Evolutionary conservation across 331 rosid genomes (phyloP), one percentile per base, ranked within the genome.

Genomic region (Pyrus hybrid): DNA sequence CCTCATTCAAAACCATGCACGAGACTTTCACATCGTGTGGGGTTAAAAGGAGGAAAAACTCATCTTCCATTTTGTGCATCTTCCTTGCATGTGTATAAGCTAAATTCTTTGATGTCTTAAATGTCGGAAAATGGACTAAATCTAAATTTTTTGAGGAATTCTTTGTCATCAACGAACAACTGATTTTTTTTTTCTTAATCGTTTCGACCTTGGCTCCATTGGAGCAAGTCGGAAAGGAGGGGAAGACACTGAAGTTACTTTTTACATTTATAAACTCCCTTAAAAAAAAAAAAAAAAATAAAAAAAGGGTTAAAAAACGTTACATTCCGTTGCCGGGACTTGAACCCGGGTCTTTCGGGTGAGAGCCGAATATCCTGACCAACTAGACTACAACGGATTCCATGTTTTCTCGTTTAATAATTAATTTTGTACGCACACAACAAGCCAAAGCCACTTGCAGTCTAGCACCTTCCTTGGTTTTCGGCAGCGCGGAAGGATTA

Each of bases 381-480:
- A 82, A 82, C 86, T 74, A 82, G 86, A 78, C 86, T 82, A 82
- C 83, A 82, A 82, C 86, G 83, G 80, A 81, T 17, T 21, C n/a
- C 33, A 0, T 7, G 0, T 1, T 2, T 21, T 18, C 5, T 16
- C 0, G 2, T 0, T 3, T 41, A 41, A 0, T 10, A 41, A 41
- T 11, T 41, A 0, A 0, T 41, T 41, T 41, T 41, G 47, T 41
- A 41, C 47, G 47, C 2, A 0, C 16, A 4, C 11, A 21, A 20
- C 8, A 21, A 21, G 11, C 54, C 51, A 17, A 68, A 16, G n/a
- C 3, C 9, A 51, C 16, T 5, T 0, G 13, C 47, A 11, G 4
- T 10, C 45, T 37, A n/a, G 5, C 43, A 23, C 57, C 26, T 18
- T 17, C 13, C 29, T 61, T 10, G 45, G 28, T 5, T 61, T 26